Conservation (phyloP, 768 basidiomycete genomes). For the Russula sp. region DNA sequence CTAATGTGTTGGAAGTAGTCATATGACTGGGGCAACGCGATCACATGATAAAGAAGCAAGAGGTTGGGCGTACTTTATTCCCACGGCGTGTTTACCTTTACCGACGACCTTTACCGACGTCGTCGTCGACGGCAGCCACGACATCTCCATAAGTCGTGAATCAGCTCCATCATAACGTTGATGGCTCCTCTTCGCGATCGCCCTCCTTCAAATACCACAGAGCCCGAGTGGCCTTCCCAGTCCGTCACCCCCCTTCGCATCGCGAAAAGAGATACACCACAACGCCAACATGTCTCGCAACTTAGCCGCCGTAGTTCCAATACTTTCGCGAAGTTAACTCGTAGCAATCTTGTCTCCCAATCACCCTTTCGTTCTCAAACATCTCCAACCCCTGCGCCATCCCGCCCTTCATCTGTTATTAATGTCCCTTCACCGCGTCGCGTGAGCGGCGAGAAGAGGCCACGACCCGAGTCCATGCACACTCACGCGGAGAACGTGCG, state of each 20-base stretch:
- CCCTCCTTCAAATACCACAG: slow-evolving; percentile 55
- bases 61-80: slow-evolving; percentile 4
- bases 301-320: slow-evolving; percentile 68
- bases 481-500: slow-evolving; percentile 68
- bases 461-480: slow-evolving; percentile 64
- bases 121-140: slow-evolving; percentile 3
- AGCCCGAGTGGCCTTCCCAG: slow-evolving; percentile 63
- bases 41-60: slow-evolving; percentile 23
- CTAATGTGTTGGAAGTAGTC: background rate
- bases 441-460: slow-evolving; percentile 74
- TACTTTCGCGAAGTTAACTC: slow-evolving; percentile 73
- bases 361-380: slow-evolving; percentile 77
- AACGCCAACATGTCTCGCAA: slow-evolving; percentile 37
- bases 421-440: slow-evolving; percentile 38
- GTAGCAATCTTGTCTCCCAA: slow-evolving; percentile 75
- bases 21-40: slow-evolving; percentile 18
- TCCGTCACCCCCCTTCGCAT: slow-evolving; percentile 62
- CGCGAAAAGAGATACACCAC: slow-evolving; percentile 53
- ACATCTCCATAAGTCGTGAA: background rate
- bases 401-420: slow-evolving; percentile 32
- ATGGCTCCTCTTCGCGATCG: slow-evolving; percentile 53
- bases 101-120: slow-evolving; percentile 8
- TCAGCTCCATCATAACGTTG: background rate
- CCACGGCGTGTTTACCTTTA: slow-evolving; percentile 21
- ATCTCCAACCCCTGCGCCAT: slow-evolving; percentile 38